Base-by-base conservation (phyloP, 768 basidiomycete genomes). In the Ramaria sp. region DNA sequence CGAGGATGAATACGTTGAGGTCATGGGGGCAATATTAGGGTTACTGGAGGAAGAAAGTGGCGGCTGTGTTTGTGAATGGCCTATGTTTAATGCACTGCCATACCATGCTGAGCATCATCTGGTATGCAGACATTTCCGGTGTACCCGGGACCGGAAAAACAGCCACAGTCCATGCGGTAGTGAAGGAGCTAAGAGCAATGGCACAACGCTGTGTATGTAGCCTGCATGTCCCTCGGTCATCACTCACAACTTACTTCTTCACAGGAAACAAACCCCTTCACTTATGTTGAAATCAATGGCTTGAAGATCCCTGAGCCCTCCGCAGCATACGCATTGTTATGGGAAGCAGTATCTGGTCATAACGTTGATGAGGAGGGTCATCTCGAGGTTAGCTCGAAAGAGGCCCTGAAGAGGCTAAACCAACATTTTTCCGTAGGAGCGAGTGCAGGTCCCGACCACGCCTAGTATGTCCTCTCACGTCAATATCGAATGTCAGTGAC, bases 101-200 rank as follows among this genome's bases (percentile, higher is more conserved):
- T 31, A 10, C 34, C 13, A 10, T 37, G n/a, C n/a, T 58, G 31
- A 50, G 43, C 15, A 34, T 51, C 20, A n/a, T n/a, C n/a, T n/a
- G n/a, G 7, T 27, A 33, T 58, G 13, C 54, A 97, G 94, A 98
- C 69, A 96, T 98, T 49, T 93, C 94, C 7, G 95, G 96, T 9
- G 92, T 97, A 7, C 96, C 95, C n/a, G 95, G 96, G 7, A 98
- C 95, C 1, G 61, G 96, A 9, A 99, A 98, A 72, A 99, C 96
- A 0, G 96, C 96, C 0, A 98, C 96, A 0, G 93, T 98, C 0
- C 94, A 97, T 63, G 88, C 88, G 0, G 86, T 96, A 24, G 81
- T 98, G 33, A 79, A 89, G 38, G 90, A 95, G 66, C 75, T 98
- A 11, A 93, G 91, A 65, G 77, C 84, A 39, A 89, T 94, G 82